Evolutionary conservation across 169 alveolate species (phyloP).

Genomic region (Toxoplasma gondii): DNA sequence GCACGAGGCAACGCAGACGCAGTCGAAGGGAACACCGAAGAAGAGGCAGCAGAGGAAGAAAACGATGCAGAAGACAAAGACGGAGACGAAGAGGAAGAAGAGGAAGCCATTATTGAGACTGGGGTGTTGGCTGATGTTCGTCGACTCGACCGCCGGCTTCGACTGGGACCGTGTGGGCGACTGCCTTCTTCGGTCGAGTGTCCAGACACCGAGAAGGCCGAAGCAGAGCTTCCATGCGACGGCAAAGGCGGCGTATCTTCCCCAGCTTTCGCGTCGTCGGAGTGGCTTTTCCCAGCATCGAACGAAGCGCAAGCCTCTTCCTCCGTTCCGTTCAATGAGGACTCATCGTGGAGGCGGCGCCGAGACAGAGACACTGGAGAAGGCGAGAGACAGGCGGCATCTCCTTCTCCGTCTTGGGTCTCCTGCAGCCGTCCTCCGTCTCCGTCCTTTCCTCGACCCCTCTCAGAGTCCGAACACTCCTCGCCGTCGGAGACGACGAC

Average conservation of each 20-base stretch:
- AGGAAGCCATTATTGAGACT: not conserved
- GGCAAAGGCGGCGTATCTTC: not conserved
- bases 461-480: not conserved
- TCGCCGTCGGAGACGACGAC: not conserved
- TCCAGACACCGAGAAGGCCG: not conserved
- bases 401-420: not conserved
- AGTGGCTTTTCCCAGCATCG: not conserved
- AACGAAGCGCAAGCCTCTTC: not conserved
- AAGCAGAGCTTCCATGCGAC: not conserved
- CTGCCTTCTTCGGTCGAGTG: not conserved
- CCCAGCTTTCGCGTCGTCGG: not conserved
- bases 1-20: not conserved
- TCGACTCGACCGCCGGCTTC: not conserved
- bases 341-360: too few species aligned
- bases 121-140: not conserved
- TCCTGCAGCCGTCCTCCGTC: not conserved
- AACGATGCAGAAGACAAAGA: not conserved
- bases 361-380: too few species aligned
- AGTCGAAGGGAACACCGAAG: not conserved
- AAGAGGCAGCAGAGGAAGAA: not conserved
- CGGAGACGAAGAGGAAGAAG: conserved; percentile 3
- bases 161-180: not conserved
- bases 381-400: not conserved
- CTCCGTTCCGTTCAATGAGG: not conserved
- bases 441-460: not conserved